Evolutionary conservation across 768 basidiomycete genomes (phyloP), one percentile per base, ranked within the genome.

Genomic region (Inosperma sp.): DNA sequence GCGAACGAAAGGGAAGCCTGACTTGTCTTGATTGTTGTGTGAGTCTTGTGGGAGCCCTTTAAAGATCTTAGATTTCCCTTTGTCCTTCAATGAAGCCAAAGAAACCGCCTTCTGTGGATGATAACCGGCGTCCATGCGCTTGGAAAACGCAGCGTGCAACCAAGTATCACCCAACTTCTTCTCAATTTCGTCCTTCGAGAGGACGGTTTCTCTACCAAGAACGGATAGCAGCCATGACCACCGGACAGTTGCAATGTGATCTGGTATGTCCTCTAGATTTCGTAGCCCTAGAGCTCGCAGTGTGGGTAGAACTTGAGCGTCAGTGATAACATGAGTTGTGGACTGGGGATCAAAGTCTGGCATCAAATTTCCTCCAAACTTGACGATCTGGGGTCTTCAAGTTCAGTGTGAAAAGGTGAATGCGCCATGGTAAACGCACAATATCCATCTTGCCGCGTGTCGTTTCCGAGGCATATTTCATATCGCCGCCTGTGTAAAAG

Each of bases 251-350:
- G 83, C 81, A 9, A 87, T 82, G 35, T 78, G 68, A n/a, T 72
- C 62, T 4, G 87, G 86, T 36, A 90, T 82, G 4, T 86, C 76
- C 6, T 62, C 65, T 13, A 83, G 63, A 5, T 42, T 61, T 56
- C 73, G 79, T 17, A 84, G 59, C 1, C 79, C 79, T 3, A 84
- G 66, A 1, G 73, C 67, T 16, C 69, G 60, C 34, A 75, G 56
- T 34, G 72, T 67, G 13, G 69, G 49, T 12, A 51, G 45, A 27
- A 48, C 44, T 33, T 54, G 54, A 4, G 67, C 62, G 44, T 80
- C 81, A 6, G 81, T 80, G 26, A 90, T 72, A 46, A 91, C 82
- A 58, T 88, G 84, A 3, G 88, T 88, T 23, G 84, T 78, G 7
- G 63, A 54, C 4, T 59, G 54, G 3, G 79, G 68, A 54, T 89